Evolutionary conservation across 257 asterid species (phyloP).

Genomic region (Nicotiana noctiflora): DNA sequence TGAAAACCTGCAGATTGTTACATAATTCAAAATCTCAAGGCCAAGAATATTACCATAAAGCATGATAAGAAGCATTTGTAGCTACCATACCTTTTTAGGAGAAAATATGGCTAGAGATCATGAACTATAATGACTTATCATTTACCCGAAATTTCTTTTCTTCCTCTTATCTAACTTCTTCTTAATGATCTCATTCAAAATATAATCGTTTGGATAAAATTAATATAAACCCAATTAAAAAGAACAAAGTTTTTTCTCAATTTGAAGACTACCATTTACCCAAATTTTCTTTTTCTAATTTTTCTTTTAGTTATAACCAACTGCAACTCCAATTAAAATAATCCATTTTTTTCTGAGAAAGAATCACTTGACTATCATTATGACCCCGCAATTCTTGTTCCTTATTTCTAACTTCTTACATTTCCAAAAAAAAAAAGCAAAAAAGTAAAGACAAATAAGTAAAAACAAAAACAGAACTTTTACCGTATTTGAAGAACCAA

Average conservation of each 20-base stretch:
- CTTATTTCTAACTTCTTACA: neutral
- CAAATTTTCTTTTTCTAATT: too few species aligned
- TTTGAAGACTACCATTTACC: too few species aligned
- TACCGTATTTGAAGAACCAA: conserved; percentile 85
- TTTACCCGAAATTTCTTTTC: too few species aligned
- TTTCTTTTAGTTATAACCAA: neutral
- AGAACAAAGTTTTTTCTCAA: too few species aligned
- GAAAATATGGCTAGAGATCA: neutral
- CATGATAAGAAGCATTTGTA: neutral
- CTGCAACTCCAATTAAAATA: neutral
- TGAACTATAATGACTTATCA: neutral
- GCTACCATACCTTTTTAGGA: neutral
- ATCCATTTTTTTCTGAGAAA: neutral
- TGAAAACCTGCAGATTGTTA: conserved; percentile 69
- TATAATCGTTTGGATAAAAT: too few species aligned
- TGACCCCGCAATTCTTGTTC: neutral
- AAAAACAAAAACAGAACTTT: neutral
- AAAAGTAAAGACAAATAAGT: neutral
- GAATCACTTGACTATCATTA: neutral
- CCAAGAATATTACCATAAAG: conserved; percentile 13
- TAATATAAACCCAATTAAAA: too few species aligned
- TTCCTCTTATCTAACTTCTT: too few species aligned
- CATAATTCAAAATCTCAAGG: conserved; percentile 4
- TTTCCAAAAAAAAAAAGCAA: neutral
- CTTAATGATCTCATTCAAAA: too few species aligned